Conservation (phyloP, 306 rosid species). For the Senna siamea region DNA sequence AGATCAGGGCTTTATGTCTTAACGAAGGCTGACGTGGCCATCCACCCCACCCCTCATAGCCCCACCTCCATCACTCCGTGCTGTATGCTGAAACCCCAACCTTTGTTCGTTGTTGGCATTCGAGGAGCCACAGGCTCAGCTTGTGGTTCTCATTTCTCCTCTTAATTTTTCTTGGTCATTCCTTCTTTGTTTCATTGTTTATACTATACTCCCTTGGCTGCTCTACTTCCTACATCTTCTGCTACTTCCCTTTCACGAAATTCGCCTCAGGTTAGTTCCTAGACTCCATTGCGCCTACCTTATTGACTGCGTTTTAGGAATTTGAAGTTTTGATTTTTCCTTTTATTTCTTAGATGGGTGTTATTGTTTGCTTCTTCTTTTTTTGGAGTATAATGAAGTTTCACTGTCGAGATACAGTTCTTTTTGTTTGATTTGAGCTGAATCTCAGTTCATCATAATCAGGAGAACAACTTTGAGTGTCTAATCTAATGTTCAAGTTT, state of each 20-base stretch:
- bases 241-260: background rate
- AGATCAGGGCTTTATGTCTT: background rate
- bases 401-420: background rate
- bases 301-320: background rate
- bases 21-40: background rate
- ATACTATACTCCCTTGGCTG: background rate
- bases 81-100: too few relatives aligned
- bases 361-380: background rate
- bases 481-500: background rate
- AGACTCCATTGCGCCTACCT: background rate
- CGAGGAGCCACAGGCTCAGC: conserved; percentile 7
- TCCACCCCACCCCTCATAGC: background rate
- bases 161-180: background rate
- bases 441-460: background rate
- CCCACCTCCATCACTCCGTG: background rate
- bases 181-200: background rate
- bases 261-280: background rate
- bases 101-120: background rate
- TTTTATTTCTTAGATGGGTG: background rate
- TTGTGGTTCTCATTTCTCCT: conserved; percentile 1
- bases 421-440: background rate
- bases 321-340: background rate
- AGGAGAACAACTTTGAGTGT: background rate
- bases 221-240: background rate
- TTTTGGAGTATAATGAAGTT: background rate